A percentile compares a stretch with the other conserved stretches of the same genome.
Evolutionary conservation across 208 protist species (phyloP).

Genomic region (Leishmania major): DNA sequence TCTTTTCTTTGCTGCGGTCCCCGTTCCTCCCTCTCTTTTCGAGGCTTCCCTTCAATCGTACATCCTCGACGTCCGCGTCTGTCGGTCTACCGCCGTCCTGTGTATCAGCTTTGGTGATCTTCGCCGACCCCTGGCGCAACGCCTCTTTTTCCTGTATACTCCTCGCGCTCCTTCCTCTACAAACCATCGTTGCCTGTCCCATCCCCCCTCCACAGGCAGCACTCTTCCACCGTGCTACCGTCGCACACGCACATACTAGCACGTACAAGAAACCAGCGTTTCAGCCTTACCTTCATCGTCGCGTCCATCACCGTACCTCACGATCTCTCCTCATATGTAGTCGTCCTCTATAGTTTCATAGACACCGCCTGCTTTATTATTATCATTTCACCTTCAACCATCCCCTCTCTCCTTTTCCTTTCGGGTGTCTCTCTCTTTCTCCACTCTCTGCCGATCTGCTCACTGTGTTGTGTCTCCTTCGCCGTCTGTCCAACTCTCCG

Average conservation of each 20-base stretch:
- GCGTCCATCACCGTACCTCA: neutral
- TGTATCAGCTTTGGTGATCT: neutral
- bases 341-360: constrained; percentile 5
- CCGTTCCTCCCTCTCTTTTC: neutral
- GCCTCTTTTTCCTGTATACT: neutral
- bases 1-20: neutral
- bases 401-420: neutral
- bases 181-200: neutral
- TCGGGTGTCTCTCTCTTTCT: neutral
- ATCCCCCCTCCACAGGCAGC: neutral
- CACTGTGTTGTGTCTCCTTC: neutral
- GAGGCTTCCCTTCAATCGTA: neutral
- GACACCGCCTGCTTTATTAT: constrained; percentile 4
- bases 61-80: neutral
- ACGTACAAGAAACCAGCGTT: neutral
- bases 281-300: neutral
- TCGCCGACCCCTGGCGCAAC: neutral
- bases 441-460: neutral
- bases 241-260: neutral
- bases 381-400: constrained; percentile 5
- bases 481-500: constrained; percentile 9
- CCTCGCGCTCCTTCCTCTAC: neutral
- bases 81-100: neutral
- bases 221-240: neutral
- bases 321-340: neutral